Evolutionary conservation across 345 rosid species (phyloP), one percentile per base, ranked within the genome.

Genomic region (Barbarea vulgaris): DNA sequence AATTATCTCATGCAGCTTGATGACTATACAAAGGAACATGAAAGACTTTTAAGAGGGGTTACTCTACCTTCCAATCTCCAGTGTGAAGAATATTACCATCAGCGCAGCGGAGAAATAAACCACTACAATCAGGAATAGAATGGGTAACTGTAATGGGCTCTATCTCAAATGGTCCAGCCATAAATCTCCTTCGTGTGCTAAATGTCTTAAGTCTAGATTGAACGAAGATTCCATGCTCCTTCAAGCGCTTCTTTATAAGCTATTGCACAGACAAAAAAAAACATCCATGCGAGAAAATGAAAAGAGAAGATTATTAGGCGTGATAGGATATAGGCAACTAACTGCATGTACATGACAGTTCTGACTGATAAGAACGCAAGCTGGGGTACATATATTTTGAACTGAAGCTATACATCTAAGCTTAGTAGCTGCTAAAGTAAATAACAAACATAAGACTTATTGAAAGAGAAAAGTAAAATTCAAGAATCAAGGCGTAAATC

Each of bases 21-120:
- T 14, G 80, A 68, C 50, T 55, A 59, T 58, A 51, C 9, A 31
- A 72, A 68, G 9, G 54, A 14, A 42, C 28, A 62, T 7, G 52
- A 52, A 67, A 56, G 2, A 10, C 53, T 30, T 30, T 37, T 17
- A 79, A 37, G 39, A 51, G 52, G 70, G 19, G 39, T 51, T 50
- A 51, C 66, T 67, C 73, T 77, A 90, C 97, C 93, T 95, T 95
- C 99, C 99, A 95, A 81, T 95, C 99, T 69, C 97, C 99, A 22
- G 99, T 95, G 77, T 95, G 99, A 78, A 92, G 90, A 83, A 95
- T 90, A 69, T 88, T 92, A 80, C 99, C 99, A 89, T 95, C 97
- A 85, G 88, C 82, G 30, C 97, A 95, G 13, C 99, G 99, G 69
- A 95, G 96, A 70, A 95, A 90, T 67, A 95, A 82, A 41, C 99